Percentiles rank a stretch among this genome's conserved stretches.
Conservation (phyloP, 2,329 filamentous ascomycete species). For the Fusarium illudens region DNA sequence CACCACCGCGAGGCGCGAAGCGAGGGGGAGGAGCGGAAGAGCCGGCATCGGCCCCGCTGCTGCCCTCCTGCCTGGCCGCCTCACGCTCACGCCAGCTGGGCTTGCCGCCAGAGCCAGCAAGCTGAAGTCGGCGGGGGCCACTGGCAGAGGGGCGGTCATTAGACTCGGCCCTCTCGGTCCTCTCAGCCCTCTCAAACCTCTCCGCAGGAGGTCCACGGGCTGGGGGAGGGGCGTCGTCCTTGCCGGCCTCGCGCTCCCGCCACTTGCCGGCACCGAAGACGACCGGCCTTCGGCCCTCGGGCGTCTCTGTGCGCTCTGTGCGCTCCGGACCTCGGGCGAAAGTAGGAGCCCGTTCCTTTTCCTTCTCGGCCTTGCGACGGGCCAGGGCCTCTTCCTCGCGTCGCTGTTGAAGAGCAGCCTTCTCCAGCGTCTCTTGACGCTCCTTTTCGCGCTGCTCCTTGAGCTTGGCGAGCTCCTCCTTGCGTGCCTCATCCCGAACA, state of each 20-base stretch:
- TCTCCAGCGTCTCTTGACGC: slow-evolving; percentile 72
- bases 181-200: no score
- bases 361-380: slow-evolving; percentile 73
- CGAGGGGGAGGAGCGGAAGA: slow-evolving; percentile 49
- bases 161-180: slow-evolving; percentile 60
- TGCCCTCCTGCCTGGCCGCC: slow-evolving; percentile 56
- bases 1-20: slow-evolving; percentile 50
- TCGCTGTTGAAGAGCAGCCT: slow-evolving; percentile 75
- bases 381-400: slow-evolving; percentile 90
- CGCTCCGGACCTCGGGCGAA: slow-evolving; percentile 43
- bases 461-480: slow-evolving; percentile 71
- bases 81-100: slow-evolving; percentile 79
- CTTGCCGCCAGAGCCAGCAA: slow-evolving; percentile 63
- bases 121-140: slow-evolving; percentile 68
- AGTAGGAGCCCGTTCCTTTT: slow-evolving; percentile 47
- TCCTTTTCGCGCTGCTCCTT: slow-evolving; percentile 73
- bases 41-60: slow-evolving; percentile 49
- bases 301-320: slow-evolving; percentile 39
- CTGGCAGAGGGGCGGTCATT: slow-evolving; percentile 52
- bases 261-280: slow-evolving; percentile 52
- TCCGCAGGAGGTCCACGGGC: slow-evolving; percentile 49
- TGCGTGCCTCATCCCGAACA: slow-evolving; percentile 80
- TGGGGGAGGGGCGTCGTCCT: slow-evolving; percentile 44
- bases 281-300: slow-evolving; percentile 47
- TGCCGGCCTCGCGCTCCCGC: slow-evolving; percentile 51